A percentile compares a stretch with the other conserved stretches of the same genome.
Evolutionary conservation across 2,329 filamentous ascomycete species (phyloP).

Genomic region (Sarocladiaceae sp.): DNA sequence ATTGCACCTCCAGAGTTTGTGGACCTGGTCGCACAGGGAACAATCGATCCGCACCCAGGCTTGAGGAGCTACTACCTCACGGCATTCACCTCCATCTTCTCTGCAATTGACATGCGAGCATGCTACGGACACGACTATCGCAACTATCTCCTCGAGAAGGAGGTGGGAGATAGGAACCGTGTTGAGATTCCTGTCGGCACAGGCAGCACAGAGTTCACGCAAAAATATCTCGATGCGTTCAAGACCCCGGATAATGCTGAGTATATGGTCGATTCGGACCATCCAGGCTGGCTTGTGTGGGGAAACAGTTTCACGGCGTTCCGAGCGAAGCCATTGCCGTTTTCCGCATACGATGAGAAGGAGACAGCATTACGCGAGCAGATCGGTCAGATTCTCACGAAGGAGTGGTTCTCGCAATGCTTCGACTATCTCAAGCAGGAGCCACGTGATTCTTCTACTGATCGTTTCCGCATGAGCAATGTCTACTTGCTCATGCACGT

Average conservation of each 20-base stretch:
- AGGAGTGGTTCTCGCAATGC: conserved; percentile 78
- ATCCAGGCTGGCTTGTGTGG: conserved; percentile 96
- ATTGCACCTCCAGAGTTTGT: conserved; percentile 78
- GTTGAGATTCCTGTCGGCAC: conserved; percentile 65
- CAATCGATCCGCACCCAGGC: conserved; percentile 85
- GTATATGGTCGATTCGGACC: conserved; percentile 86
- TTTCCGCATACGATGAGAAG: conserved; percentile 67
- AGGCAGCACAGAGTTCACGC: conserved; percentile 73
- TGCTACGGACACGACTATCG: conserved; percentile 81
- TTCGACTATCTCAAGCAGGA: conserved; percentile 97
- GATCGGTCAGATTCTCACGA: conserved; percentile 74
- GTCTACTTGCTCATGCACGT: conserved; percentile 82
- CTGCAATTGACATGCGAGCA: conserved; percentile 80
- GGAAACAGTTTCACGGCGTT: conserved; percentile 78
- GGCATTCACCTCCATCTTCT: conserved; percentile 69
- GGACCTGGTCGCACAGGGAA: conserved; percentile 72
- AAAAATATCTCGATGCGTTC: conserved; percentile 72
- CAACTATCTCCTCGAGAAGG: conserved; percentile 77
- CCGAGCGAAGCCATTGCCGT: conserved; percentile 63
- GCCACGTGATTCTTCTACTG: conserved; percentile 71
- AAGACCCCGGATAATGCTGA: conserved; percentile 60
- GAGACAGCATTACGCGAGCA: conserved; percentile 68
- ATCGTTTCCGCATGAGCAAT: conserved; percentile 85
- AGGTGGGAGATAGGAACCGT: conserved; percentile 65
- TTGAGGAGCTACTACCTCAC: conserved; percentile 75